These are phyloP conservation scores for Camillea tinctor DNA, from an alignment of 2,329 filamentous ascomycete genomes.

Conservation along the genomic window DNA sequence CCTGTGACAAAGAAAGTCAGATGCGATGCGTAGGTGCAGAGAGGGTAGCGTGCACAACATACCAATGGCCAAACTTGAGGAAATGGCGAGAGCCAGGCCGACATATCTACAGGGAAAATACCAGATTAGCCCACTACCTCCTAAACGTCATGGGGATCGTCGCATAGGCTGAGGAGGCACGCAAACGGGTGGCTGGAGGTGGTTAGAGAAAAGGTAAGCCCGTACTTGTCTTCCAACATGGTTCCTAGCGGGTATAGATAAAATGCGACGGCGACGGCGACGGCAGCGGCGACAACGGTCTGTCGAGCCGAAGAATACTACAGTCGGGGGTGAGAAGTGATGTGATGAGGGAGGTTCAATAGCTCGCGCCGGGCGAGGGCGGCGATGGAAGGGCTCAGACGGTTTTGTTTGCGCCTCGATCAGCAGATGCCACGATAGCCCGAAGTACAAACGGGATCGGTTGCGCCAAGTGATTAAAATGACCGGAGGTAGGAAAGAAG, in stretches of 20 bases:
- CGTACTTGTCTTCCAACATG: slow-evolving; percentile 49
- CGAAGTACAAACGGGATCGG: slow-evolving; percentile 18
- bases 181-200: slow-evolving; percentile 3
- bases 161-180: background rate
- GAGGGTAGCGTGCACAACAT: slow-evolving; percentile 32
- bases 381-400: slow-evolving; percentile 16
- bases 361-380: slow-evolving; percentile 32
- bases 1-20: slow-evolving; percentile 48
- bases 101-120: slow-evolving; percentile 59
- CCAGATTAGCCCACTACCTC: slow-evolving; percentile 31
- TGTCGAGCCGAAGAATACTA: background rate
- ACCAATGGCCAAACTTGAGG: slow-evolving; percentile 75
- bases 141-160: slow-evolving; percentile 9
- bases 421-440: slow-evolving; percentile 28
- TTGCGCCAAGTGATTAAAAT: slow-evolving; percentile 18
- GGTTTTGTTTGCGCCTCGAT: slow-evolving; percentile 26
- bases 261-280: slow-evolving; percentile 18
- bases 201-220: slow-evolving; percentile 7
- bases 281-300: slow-evolving; percentile 12
- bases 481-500: slow-evolving; percentile 17
- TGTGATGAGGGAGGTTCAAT: slow-evolving; percentile 12
- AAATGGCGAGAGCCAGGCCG: slow-evolving; percentile 72
- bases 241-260: slow-evolving; percentile 32
- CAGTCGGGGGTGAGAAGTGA: slow-evolving; percentile 2
- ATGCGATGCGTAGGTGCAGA: background rate